Percentiles rank a stretch among this genome's conserved stretches.
Evolutionary conservation across 768 basidiomycete species (phyloP).

Genomic region (Coprinopsis strossmayeri): DNA sequence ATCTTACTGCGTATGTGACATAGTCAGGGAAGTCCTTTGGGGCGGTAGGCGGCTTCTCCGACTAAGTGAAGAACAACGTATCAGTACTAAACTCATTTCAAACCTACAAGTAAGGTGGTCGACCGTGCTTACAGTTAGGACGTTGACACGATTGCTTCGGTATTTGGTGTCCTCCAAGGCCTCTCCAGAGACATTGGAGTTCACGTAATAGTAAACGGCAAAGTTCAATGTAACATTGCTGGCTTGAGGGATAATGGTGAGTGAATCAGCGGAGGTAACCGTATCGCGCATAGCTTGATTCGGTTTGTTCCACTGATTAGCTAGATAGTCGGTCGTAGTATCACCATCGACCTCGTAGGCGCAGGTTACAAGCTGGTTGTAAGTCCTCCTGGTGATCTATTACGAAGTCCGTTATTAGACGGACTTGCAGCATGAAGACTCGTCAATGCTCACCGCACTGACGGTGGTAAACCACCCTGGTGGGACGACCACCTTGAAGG

Average conservation of each 20-base stretch:
- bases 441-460: constrained; percentile 1
- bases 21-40: constrained; percentile 15
- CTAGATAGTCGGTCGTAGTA: background rate
- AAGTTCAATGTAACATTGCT: constrained; percentile 5
- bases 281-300: background rate
- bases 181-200: background rate
- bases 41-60: constrained; percentile 6
- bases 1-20: constrained; percentile 8
- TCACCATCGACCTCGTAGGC: background rate
- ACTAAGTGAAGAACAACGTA: too few species aligned
- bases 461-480: constrained; percentile 10
- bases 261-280: background rate
- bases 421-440: background rate
- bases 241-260: constrained; percentile 8
- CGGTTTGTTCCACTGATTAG: background rate
- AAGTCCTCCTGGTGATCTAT: background rate
- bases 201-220: constrained; percentile 9
- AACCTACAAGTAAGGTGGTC: too few species aligned
- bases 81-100: too few species aligned
- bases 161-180: constrained; percentile 8
- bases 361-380: constrained; percentile 13
- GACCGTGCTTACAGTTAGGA: constrained; percentile 13
- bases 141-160: constrained; percentile 10
- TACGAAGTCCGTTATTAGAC: background rate
- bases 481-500: constrained; percentile 7